Base-by-base conservation (phyloP, 768 basidiomycete genomes). In the Gelatoporia subvermispora region DNA sequence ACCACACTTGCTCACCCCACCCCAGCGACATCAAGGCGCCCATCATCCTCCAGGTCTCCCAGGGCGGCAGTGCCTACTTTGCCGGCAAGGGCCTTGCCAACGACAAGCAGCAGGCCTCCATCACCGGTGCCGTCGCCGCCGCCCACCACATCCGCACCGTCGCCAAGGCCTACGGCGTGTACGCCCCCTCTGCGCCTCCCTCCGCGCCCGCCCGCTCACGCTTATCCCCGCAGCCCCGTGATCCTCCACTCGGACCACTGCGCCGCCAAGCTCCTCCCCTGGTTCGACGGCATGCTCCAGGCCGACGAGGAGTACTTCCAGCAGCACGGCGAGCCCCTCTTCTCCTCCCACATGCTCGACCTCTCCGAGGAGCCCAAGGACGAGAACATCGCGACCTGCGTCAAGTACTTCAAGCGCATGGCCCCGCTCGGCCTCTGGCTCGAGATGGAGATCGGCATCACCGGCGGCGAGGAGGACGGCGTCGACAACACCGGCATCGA, bases 391-490 rank as follows among this genome's bases (percentile, higher is more conserved):
- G 84, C 77, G 37, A 91, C 76, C 45, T 98, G 96, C 68, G 92
- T 75, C 50, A 81, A 92, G 65, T 99, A 99, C 79, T 95, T 98
- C 71, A 78, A 84, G 72, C 90, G 91, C 65, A 88, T 98, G 93
- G 88, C 89, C 2, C 82, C 85, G 53, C 68, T 98, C 63, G 87
- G 89, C 44, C 72, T 91, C 52, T 99, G 92, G 92, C 91, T 99
- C 68, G 96, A 99, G 80, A 99, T 99, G 96, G 96, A 99, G 72
- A 99, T 99, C 67, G 96, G 96, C 63, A 98, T 99, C 71, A 99
- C 96, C 43, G 96, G 96, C 63, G 96, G 96, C 60, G 96, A 99
- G 69, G 96, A 99, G 68, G 96, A 98, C 64, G 95, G 96, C 65
- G 96, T 99, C 42, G 95, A 99, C 73, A 99, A 99, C 79, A 86